Conservation (phyloP, 2,329 filamentous ascomycete genomes). For the Trichoderma simmonsii region DNA sequence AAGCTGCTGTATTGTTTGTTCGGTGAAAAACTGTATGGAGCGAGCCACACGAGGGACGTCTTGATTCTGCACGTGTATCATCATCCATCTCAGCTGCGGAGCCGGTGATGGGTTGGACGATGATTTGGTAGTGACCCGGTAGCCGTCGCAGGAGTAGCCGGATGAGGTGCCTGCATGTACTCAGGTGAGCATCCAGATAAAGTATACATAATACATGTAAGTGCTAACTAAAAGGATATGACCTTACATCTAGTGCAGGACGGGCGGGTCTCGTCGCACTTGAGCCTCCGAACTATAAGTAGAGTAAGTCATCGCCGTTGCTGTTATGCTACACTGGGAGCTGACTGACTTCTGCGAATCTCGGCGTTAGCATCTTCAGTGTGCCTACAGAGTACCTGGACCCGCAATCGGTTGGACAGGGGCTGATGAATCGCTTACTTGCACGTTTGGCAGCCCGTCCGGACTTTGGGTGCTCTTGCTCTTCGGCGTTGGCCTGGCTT, state of each 20-base stretch:
- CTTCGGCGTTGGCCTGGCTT: background rate
- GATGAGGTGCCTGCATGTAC: background rate
- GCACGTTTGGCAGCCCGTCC: background rate
- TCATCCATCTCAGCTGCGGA: background rate
- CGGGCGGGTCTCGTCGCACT: background rate
- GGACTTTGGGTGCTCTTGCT: background rate
- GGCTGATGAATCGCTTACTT: background rate
- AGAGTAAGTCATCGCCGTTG: background rate
- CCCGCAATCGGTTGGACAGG: background rate
- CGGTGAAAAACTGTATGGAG: background rate
- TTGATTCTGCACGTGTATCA: background rate
- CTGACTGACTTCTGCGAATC: background rate
- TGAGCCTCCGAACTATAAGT: background rate
- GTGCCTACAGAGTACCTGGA: background rate
- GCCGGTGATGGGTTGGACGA: background rate
- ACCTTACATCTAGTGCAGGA: background rate
- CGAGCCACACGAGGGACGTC: background rate
- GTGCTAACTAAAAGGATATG: background rate
- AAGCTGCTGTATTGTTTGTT: background rate
- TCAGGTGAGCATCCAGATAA: background rate
- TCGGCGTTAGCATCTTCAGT: background rate
- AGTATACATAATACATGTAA: background rate
- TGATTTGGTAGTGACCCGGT: background rate
- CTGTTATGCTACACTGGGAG: background rate
- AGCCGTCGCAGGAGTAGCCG: background rate